phyloP scores from a whole-genome alignment of 2,329 filamentous ascomycete species.

The Hymenoscyphus salicellus region DNA sequence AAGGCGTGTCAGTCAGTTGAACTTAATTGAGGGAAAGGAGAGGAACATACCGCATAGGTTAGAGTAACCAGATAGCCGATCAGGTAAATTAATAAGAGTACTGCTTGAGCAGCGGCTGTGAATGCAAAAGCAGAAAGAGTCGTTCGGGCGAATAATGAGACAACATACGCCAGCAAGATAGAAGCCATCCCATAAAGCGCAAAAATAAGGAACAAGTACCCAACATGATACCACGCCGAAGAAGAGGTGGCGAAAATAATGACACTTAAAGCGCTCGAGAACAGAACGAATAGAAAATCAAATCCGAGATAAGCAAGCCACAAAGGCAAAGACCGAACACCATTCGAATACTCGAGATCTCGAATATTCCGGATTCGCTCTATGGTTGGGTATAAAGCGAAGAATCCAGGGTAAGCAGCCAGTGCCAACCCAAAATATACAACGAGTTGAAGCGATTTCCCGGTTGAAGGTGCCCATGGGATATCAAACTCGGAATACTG shows the following conservation, averaged over 20 bases:
- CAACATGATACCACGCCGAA: conserved; percentile 69
- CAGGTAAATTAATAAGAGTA: conserved; percentile 68
- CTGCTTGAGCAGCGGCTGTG: conserved; percentile 71
- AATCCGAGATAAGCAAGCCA: conserved; percentile 83
- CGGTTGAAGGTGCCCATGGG: conserved; percentile 66
- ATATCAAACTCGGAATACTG: conserved; percentile 73
- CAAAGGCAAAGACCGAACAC: conserved; percentile 74
- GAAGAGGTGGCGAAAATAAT: conserved; percentile 67
- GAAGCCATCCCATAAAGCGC: conserved; percentile 78
- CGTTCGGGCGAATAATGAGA: conserved; percentile 75
- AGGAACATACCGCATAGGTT: conserved; percentile 57
- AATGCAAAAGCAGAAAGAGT: conserved; percentile 84
- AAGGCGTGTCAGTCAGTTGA: conserved; percentile 3
- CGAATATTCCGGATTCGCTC: conserved; percentile 78
- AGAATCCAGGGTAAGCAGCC: conserved; percentile 78
- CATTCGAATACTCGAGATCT: conserved; percentile 86
- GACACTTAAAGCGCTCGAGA: conserved; percentile 62
- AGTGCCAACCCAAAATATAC: conserved; percentile 80
- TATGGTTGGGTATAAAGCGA: conserved; percentile 82
- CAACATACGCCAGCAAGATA: conserved; percentile 71
- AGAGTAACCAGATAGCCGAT: conserved; percentile 69
- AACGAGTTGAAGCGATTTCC: conserved; percentile 73
- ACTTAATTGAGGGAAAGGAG: not conserved
- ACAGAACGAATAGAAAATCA: conserved; percentile 72
- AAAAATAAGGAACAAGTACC: conserved; percentile 78